phyloP scores from a whole-genome alignment of 192 early-diverging fungal species.

The Fimicolochytrium jonesii region DNA sequence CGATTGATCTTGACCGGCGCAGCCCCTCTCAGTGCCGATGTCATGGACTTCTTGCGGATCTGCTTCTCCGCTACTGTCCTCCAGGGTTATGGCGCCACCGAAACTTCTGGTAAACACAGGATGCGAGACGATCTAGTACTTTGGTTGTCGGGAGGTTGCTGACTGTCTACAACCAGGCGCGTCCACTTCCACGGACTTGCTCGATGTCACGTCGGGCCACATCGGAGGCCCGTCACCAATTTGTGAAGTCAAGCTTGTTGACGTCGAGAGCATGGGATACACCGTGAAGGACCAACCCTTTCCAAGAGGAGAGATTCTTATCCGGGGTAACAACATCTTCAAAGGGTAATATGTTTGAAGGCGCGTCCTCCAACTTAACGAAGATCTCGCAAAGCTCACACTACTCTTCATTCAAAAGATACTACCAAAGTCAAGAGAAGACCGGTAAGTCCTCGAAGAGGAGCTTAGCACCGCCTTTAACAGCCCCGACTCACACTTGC shows the following conservation, averaged over 20 bases:
- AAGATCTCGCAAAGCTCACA: conserved; percentile 59
- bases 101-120: no score
- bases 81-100: conserved; percentile 70
- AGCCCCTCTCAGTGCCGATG: conserved; percentile 51
- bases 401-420: no score
- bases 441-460: conserved; percentile 16
- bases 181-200: conserved; percentile 14
- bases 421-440: conserved; percentile 48
- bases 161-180: no score
- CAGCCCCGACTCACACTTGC: background rate
- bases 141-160: no score
- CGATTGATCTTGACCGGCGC: conserved; percentile 30
- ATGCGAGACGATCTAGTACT: no score
- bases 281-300: conserved; percentile 73
- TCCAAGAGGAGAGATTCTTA: conserved; percentile 93
- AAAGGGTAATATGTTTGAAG: conserved; percentile 74
- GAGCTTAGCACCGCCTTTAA: no score
- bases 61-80: conserved; percentile 47
- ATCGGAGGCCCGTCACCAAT: conserved; percentile 44
- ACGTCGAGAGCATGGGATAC: conserved; percentile 90
- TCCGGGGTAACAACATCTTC: conserved; percentile 51
- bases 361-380: conserved; percentile 63
- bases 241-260: conserved; percentile 78
- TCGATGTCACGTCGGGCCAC: conserved; percentile 24
- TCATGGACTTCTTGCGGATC: conserved; percentile 45